These are phyloP conservation scores for Boeremia lycopersici DNA, from an alignment of 2,329 filamentous ascomycete genomes.

Conservation along the genomic window DNA sequence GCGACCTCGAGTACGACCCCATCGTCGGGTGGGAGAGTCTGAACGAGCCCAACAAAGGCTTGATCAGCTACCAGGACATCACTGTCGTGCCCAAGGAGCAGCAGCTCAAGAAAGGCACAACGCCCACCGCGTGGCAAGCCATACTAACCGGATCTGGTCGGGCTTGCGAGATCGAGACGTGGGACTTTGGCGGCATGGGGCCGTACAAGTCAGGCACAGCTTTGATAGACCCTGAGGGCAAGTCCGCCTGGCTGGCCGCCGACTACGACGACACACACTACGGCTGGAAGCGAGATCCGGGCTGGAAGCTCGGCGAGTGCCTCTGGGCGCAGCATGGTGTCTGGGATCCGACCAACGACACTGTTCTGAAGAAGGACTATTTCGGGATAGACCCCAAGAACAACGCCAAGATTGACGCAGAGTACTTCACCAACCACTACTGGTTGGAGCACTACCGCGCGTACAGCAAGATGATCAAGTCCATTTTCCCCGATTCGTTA, in stretches of 20 bases:
- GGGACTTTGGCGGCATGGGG: slow-evolving; percentile 92
- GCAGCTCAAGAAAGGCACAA: slow-evolving; percentile 88
- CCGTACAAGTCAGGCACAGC: slow-evolving; percentile 86
- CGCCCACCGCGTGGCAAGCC: slow-evolving; percentile 91
- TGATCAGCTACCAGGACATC: slow-evolving; percentile 83
- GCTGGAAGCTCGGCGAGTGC: slow-evolving; percentile 92
- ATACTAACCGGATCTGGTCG: slow-evolving; percentile 90
- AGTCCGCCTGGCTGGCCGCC: slow-evolving; percentile 80
- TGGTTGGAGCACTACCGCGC: slow-evolving; percentile 85
- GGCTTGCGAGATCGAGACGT: slow-evolving; percentile 86
- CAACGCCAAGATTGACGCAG: slow-evolving; percentile 76
- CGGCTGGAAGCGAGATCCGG: slow-evolving; percentile 84
- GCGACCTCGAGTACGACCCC: slow-evolving; percentile 82
- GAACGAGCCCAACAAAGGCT: slow-evolving; percentile 91
- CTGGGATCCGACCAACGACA: slow-evolving; percentile 83
- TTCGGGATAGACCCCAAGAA: slow-evolving; percentile 80
- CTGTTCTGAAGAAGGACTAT: slow-evolving; percentile 81
- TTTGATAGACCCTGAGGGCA: slow-evolving; percentile 86
- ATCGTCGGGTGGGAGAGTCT: slow-evolving; percentile 96
- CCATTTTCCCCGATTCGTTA: slow-evolving; percentile 78
- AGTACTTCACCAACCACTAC: slow-evolving; percentile 87
- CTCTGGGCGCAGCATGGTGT: slow-evolving; percentile 96
- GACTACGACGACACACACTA: slow-evolving; percentile 86
- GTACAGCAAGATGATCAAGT: slow-evolving; percentile 76
- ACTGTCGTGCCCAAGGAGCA: slow-evolving; percentile 83